These are phyloP conservation scores for Sisymbrium altissimum DNA, from an alignment of 345 rosid genomes.

Conservation along the genomic window DNA sequence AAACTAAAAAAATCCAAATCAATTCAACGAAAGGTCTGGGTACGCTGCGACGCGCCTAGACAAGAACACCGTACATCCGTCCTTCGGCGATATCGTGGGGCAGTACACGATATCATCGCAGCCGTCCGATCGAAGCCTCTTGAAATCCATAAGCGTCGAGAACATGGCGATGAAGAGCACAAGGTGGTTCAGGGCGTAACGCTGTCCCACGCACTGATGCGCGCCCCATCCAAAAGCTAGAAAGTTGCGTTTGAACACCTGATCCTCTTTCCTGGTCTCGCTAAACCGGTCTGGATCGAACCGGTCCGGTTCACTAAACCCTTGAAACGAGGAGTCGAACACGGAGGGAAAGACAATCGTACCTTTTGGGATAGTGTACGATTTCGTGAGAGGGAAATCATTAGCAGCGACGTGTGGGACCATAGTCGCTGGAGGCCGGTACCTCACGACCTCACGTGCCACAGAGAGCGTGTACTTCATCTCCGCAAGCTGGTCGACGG, in stretches of 20 bases:
- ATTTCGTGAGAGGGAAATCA: slow-evolving; percentile 62
- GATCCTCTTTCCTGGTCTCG: slow-evolving; percentile 58
- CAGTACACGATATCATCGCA: slow-evolving; percentile 69
- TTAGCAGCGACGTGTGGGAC: slow-evolving; percentile 76
- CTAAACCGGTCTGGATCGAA: slow-evolving; percentile 80
- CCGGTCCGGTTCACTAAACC: slow-evolving; percentile 61
- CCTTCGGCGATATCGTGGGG: slow-evolving; percentile 83
- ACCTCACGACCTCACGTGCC: slow-evolving; percentile 83
- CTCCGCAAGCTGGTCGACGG: slow-evolving; percentile 55
- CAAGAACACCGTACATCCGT: slow-evolving; percentile 63
- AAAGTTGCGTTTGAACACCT: slow-evolving; percentile 50
- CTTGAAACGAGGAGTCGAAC: slow-evolving; percentile 80
- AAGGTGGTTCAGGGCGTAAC: slow-evolving; percentile 77
- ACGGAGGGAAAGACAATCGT: slow-evolving; percentile 81
- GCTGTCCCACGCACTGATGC: slow-evolving; percentile 92
- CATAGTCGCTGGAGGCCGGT: slow-evolving; percentile 72
- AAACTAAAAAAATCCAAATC: slow-evolving; percentile 5
- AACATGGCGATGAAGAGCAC: slow-evolving; percentile 79
- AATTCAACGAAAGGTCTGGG: slow-evolving; percentile 29
- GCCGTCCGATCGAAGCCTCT: slow-evolving; percentile 50
- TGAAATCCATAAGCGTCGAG: slow-evolving; percentile 51
- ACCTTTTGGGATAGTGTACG: slow-evolving; percentile 76
- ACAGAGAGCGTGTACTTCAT: slow-evolving; percentile 84
- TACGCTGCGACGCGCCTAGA: slow-evolving; percentile 45
- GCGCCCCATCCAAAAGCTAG: slow-evolving; percentile 81